Base-by-base conservation (phyloP, 768 basidiomycete genomes). In the Mycena albidolilacea region DNA sequence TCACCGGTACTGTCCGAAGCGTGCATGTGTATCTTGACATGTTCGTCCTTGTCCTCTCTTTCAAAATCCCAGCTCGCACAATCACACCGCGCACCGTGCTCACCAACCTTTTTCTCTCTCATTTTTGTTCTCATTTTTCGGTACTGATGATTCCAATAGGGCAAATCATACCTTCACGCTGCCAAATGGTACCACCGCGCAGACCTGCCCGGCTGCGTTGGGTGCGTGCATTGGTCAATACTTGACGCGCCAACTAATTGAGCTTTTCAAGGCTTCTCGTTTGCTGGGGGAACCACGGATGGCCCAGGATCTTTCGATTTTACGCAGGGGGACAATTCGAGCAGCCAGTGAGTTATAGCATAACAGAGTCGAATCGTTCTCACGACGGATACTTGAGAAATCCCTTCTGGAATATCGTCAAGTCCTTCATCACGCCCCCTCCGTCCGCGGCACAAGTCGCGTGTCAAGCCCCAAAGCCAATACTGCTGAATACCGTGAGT, bases 391-490 rank as follows among this genome's bases (percentile, higher is more conserved):
- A 50, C 19, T 64, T 11, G 6, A 71, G 70, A 48, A 66, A 71
- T 15, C 70, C 70, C 4, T 43, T 67, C 79, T 95, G 94, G 93
- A 87, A 95, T 74, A 77, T 94, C 39, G 92, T 95, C 63, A 95
- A 94, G 83, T 68, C 66, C 8, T 67, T 75, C 57, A 79, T 95
- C 66, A 95, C 93, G 4, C 92, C 93, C 54, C n/a, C 78, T 6
- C 93, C 94, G 0, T 85, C 87, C 41, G 81, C 86, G 59, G 86
- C 87, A 43, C 92, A 95, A 77, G 81, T 87, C 61, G 89, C 88
- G 17, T 95, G 94, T 80, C 94, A 95, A 37, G 80, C 82, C 75
- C 93, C 94, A 23, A 95, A 95, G 80, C 94, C 94, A 8, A 93
- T 95, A 76, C 81, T 95, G 23, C 85, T 95, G 38, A 92, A 95